Percentiles rank a stretch among this genome's conserved stretches.
Evolutionary conservation across 2,329 filamentous ascomycete genomes (phyloP).

Genomic region (Fusarium devonianum): DNA sequence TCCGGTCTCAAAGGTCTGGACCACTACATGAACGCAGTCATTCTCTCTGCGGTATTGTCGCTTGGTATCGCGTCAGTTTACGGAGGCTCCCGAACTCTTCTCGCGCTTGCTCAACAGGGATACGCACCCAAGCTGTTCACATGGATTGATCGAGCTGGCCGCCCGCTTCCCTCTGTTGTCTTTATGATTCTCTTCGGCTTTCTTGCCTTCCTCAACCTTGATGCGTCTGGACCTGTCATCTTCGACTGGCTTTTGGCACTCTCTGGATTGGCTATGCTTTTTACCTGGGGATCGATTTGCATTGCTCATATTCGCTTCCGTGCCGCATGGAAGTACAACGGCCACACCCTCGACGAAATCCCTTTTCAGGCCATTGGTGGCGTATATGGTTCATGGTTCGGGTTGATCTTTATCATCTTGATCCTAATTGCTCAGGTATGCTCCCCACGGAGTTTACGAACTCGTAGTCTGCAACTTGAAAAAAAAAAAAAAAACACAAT

Average conservation of each 20-base stretch:
- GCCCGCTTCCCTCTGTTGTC: constrained; percentile 56
- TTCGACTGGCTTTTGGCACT: constrained; percentile 72
- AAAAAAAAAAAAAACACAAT: not conserved
- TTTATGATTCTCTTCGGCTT: constrained; percentile 55
- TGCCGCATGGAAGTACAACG: constrained; percentile 63
- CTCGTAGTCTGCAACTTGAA: rapidly evolving
- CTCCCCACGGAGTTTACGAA: not conserved
- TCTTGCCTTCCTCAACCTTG: constrained; percentile 57
- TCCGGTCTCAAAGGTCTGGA: constrained; percentile 58
- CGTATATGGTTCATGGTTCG: constrained; percentile 69
- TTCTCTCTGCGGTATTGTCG: constrained; percentile 61
- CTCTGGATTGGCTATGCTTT: constrained; percentile 68
- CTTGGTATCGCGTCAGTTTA: constrained; percentile 63
- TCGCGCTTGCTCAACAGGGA: constrained; percentile 61
- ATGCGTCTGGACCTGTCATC: constrained; percentile 56
- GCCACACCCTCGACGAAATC: constrained; percentile 68
- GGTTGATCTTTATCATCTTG: constrained; percentile 63
- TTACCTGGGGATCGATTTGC: constrained; percentile 72
- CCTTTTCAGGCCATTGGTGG: constrained; percentile 68
- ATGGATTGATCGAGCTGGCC: constrained; percentile 61
- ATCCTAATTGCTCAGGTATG: constrained; percentile 59
- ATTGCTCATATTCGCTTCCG: constrained; percentile 70
- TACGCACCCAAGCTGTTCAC: constrained; percentile 62
- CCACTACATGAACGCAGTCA: constrained; percentile 62
- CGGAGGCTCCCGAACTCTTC: constrained; percentile 62